phyloP scores from a whole-genome alignment of 2,329 filamentous ascomycete genomes.

The Teratosphaeria pseudoeucalypti region DNA sequence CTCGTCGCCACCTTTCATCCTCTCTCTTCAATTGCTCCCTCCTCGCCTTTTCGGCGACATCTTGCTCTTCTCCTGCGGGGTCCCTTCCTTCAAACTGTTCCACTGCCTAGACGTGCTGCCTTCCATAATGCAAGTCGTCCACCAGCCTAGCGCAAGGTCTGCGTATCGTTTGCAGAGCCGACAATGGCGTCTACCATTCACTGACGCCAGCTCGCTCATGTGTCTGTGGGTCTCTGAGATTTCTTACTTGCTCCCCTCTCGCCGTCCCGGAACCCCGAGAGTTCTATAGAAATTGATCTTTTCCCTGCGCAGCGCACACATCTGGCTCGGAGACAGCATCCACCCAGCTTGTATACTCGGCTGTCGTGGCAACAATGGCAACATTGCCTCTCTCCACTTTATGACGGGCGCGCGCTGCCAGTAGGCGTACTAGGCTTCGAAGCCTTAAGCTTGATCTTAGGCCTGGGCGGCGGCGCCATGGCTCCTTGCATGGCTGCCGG shows the following conservation, averaged over 20 bases:
- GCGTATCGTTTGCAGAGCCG: no score
- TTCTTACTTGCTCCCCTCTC: no score
- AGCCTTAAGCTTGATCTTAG: slow-evolving; percentile 9
- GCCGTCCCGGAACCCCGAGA: no score
- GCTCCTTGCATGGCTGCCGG: background rate
- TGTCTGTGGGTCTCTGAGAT: no score
- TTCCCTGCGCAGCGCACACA: no score
- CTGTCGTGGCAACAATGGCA: background rate
- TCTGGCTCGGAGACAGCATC: background rate
- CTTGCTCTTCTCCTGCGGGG: background rate
- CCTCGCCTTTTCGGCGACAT: background rate
- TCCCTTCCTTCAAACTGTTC: background rate
- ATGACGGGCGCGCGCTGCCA: background rate
- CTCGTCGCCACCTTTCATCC: background rate
- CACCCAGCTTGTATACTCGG: background rate
- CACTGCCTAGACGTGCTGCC: background rate
- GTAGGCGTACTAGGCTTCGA: background rate
- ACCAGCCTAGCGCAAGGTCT: background rate
- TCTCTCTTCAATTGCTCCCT: background rate
- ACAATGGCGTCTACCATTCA: no score
- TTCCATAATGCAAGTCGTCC: background rate
- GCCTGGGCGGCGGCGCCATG: slow-evolving; percentile 8
- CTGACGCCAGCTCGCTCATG: no score
- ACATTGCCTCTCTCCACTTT: background rate
- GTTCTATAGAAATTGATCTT: no score